Evolutionary conservation across 2,329 filamentous ascomycete species (phyloP).

Genomic region (Claviceps maximensis): DNA sequence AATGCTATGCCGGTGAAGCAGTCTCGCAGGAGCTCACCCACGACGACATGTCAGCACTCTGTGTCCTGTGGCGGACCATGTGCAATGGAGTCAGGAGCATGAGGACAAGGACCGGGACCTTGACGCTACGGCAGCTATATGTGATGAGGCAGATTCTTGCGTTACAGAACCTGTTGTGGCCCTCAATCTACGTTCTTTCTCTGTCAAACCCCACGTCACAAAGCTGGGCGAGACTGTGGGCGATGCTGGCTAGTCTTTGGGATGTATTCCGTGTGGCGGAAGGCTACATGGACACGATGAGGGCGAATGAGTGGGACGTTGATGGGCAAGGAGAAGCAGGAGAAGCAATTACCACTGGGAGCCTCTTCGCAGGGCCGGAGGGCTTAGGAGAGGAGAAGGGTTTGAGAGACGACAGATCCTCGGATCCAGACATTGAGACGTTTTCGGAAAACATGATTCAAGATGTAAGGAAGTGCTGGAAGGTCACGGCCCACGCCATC

Average conservation of each 20-base stretch:
- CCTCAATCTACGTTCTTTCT: conserved; percentile 13
- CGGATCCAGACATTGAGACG: conserved; percentile 19
- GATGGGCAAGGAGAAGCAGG: no score
- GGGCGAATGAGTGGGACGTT: conserved; percentile 8
- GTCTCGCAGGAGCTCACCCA: conserved; percentile 25
- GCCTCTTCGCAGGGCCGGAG: conserved; percentile 13
- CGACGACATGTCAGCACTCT: conserved; percentile 19
- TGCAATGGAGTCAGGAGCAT: conserved; percentile 16
- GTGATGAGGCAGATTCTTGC: conserved; percentile 16
- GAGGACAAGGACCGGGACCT: conserved; percentile 5
- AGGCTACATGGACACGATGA: conserved; percentile 7
- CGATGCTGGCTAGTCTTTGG: conserved; percentile 9
- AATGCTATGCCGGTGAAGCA: conserved; percentile 20
- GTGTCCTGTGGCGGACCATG: conserved; percentile 19
- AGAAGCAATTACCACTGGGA: conserved; percentile 7
- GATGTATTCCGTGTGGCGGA: conserved; percentile 10
- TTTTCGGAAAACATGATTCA: conserved; percentile 30
- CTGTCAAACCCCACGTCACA: conserved; percentile 4
- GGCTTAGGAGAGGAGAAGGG: not conserved
- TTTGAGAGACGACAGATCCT: not conserved
- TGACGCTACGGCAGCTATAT: conserved; percentile 16
- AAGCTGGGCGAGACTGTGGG: conserved; percentile 11
- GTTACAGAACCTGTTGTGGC: conserved; percentile 19
- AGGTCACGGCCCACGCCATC: conserved; percentile 18
- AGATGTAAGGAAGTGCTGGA: conserved; percentile 34